These are phyloP conservation scores for Metarhizium robertsii DNA, from an alignment of 2,329 filamentous ascomycete species.

Conservation along the genomic window DNA sequence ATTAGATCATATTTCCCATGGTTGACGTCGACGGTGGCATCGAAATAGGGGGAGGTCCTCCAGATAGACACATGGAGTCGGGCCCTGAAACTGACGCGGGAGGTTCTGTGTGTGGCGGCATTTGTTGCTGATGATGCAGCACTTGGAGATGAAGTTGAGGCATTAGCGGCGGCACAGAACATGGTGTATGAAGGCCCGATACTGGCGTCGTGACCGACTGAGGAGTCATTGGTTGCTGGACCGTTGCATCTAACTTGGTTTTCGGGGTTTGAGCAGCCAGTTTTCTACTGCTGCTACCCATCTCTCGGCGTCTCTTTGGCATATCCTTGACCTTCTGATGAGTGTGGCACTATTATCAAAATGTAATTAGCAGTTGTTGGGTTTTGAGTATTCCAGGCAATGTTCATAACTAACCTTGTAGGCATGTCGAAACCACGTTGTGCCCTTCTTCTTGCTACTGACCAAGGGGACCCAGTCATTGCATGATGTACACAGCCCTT, in stretches of 20 bases:
- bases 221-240: constrained; percentile 24
- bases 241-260: constrained; percentile 32
- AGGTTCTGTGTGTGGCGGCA: constrained; percentile 1
- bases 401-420: constrained; percentile 59
- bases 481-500: constrained; percentile 69
- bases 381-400: background rate
- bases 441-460: constrained; percentile 86
- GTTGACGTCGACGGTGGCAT: background rate
- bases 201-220: constrained; percentile 12
- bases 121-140: constrained; percentile 2
- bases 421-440: constrained; percentile 81
- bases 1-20: constrained; percentile 4
- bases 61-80: background rate
- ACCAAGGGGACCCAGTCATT: constrained; percentile 74
- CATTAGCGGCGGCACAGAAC: background rate
- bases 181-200: constrained; percentile 9
- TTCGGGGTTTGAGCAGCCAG: constrained; percentile 34
- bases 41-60: background rate
- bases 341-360: constrained; percentile 51
- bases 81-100: background rate
- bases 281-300: constrained; percentile 26
- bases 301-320: constrained; percentile 58
- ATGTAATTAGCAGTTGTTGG: background rate
- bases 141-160: constrained; percentile 6
- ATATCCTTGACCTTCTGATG: constrained; percentile 64